These are phyloP conservation scores for Ganoderma meredithae DNA, from an alignment of 1,284 basidiomycete species.

Conservation along the genomic window DNA sequence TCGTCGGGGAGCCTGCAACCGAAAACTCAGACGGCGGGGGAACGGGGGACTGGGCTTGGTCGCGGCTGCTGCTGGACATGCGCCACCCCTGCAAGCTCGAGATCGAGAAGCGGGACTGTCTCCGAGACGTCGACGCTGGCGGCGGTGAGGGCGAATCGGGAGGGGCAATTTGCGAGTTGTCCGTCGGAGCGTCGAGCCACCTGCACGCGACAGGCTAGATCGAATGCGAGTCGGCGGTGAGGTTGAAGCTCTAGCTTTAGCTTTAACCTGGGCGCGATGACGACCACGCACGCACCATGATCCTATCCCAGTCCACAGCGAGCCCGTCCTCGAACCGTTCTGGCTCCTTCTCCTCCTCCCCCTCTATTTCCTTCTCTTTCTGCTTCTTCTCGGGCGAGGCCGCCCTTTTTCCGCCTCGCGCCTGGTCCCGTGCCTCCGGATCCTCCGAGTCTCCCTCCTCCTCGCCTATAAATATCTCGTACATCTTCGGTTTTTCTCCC, in stretches of 20 bases:
- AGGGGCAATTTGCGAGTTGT: neutral
- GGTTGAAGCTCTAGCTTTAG: no score
- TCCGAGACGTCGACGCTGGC: conserved; percentile 13
- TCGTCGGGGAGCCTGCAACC: neutral
- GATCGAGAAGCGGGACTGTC: conserved; percentile 11
- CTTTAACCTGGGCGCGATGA: no score
- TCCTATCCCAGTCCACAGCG: conserved; percentile 28
- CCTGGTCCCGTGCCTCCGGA: neutral
- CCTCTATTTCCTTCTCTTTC: conserved; percentile 23
- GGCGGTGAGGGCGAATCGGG: neutral
- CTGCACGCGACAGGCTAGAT: conserved; percentile 24
- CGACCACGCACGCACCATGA: conserved; percentile 27
- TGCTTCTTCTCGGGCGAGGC: neutral
- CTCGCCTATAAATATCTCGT: conserved; percentile 30
- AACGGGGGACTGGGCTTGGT: conserved; percentile 3
- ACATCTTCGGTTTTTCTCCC: conserved; percentile 33
- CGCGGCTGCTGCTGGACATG: conserved; percentile 12
- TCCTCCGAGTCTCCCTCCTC: neutral
- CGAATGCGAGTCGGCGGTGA: neutral
- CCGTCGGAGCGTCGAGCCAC: conserved; percentile 13
- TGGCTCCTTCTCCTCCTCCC: conserved; percentile 13
- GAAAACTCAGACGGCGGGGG: neutral
- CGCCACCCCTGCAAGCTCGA: conserved; percentile 11
- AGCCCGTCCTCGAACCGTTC: conserved; percentile 11
- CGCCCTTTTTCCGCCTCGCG: neutral